Conservation (phyloP, 1,284 basidiomycete genomes). For the Malassezia caprae region DNA sequence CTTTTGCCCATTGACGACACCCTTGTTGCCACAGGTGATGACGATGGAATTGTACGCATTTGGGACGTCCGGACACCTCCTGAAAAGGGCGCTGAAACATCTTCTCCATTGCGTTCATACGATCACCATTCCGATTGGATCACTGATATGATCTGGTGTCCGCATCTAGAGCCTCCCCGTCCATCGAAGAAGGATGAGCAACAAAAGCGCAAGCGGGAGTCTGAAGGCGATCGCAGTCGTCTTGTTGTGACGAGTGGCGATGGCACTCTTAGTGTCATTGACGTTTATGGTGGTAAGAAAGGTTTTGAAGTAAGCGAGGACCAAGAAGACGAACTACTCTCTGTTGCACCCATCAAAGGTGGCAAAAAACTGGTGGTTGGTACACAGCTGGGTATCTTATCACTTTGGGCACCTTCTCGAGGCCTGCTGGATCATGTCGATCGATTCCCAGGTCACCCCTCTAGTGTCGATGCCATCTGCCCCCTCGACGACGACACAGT, state of each 20-base stretch:
- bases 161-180: slow-evolving; percentile 22
- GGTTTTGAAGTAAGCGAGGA: slow-evolving; percentile 71
- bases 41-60: slow-evolving; percentile 84
- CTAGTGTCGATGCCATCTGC: slow-evolving; percentile 58
- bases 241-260: slow-evolving; percentile 58
- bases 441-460: slow-evolving; percentile 70
- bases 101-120: slow-evolving; percentile 56
- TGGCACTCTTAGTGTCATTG: slow-evolving; percentile 78
- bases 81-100: slow-evolving; percentile 1
- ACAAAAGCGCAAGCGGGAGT: slow-evolving; percentile 18
- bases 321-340: slow-evolving; percentile 88
- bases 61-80: slow-evolving; percentile 68
- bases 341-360: slow-evolving; percentile 69
- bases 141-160: slow-evolving; percentile 70
- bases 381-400: slow-evolving; percentile 79
- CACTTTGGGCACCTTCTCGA: slow-evolving; percentile 72
- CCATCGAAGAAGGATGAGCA: slow-evolving; percentile 14
- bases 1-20: slow-evolving; percentile 69
- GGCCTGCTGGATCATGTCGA: slow-evolving; percentile 90
- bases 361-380: slow-evolving; percentile 74
- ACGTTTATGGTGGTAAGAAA: slow-evolving; percentile 52
- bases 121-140: slow-evolving; percentile 91
- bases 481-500: slow-evolving; percentile 60
- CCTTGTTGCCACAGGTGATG: slow-evolving; percentile 74
- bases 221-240: slow-evolving; percentile 17